Evolutionary conservation across 2,329 filamentous ascomycete genomes (phyloP).

Genomic region (Phialophora macrospora): DNA sequence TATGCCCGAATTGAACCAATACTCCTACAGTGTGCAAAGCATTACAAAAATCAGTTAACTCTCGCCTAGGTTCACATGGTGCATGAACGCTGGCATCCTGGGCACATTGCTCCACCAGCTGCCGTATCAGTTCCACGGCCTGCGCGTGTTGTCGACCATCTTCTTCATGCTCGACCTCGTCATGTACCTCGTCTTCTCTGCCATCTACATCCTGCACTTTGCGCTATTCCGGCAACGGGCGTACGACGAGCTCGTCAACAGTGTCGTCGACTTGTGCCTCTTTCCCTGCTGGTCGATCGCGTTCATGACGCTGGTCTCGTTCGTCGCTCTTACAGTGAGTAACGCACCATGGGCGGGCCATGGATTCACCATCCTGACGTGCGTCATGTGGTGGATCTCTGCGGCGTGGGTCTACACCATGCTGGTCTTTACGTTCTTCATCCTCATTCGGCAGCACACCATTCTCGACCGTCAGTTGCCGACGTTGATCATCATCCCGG

Average conservation of each 20-base stretch:
- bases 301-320: constrained; percentile 40
- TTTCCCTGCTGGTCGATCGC: constrained; percentile 48
- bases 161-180: constrained; percentile 49
- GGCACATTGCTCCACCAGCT: constrained; percentile 35
- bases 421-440: constrained; percentile 43
- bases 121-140: constrained; percentile 49
- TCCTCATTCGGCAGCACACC: constrained; percentile 45
- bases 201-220: constrained; percentile 44
- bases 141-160: constrained; percentile 46
- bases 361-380: constrained; percentile 42
- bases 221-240: constrained; percentile 44
- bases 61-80: constrained; percentile 34
- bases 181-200: constrained; percentile 41
- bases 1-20: background rate
- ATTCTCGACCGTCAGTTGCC: constrained; percentile 47
- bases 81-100: constrained; percentile 37
- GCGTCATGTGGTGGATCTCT: constrained; percentile 52
- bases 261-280: constrained; percentile 47
- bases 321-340: constrained; percentile 61
- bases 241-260: constrained; percentile 40
- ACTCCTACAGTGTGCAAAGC: background rate
- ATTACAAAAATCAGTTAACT: background rate
- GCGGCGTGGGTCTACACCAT: constrained; percentile 39
- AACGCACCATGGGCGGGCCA: constrained; percentile 45
- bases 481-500: constrained; percentile 42